phyloP scores from a whole-genome alignment of 768 basidiomycete species.

The Termitomyces sp. region DNA sequence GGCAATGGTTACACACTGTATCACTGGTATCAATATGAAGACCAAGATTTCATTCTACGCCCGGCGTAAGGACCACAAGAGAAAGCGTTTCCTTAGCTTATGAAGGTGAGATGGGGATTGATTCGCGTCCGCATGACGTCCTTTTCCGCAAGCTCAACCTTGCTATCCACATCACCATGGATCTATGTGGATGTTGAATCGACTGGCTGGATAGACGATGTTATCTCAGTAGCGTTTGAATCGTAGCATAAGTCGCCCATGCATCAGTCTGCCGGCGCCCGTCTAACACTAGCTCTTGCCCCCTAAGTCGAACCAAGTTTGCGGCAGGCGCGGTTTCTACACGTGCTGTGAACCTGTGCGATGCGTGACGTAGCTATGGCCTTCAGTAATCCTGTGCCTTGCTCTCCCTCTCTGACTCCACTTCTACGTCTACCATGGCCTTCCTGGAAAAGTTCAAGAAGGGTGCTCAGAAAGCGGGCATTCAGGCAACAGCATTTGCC shows the following conservation, averaged over 20 bases:
- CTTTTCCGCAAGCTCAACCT: background rate
- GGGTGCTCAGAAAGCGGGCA: constrained; percentile 76
- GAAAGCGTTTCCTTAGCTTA: background rate
- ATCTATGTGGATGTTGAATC: too few relatives aligned
- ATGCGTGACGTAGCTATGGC: background rate
- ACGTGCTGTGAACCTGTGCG: background rate
- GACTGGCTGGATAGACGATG: too few relatives aligned
- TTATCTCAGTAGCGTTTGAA: too few relatives aligned
- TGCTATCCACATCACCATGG: too few relatives aligned
- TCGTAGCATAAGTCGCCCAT: too few relatives aligned
- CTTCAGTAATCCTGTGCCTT: background rate
- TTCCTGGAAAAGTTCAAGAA: constrained; percentile 76
- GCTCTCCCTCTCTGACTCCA: background rate
- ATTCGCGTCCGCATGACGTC: constrained; percentile 16
- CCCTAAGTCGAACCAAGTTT: too few relatives aligned
- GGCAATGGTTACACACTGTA: too few relatives aligned
- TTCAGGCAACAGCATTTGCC: constrained; percentile 74
- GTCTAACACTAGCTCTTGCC: too few relatives aligned
- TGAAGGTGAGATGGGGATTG: constrained; percentile 10
- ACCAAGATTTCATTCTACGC: background rate
- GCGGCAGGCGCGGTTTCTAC: background rate
- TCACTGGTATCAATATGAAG: too few relatives aligned
- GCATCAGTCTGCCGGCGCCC: too few relatives aligned
- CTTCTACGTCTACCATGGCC: constrained; percentile 25
- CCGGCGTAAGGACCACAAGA: background rate